Base-by-base conservation (phyloP, 192 early-diverging fungal genomes). In the Coemansia guatemalensis region DNA sequence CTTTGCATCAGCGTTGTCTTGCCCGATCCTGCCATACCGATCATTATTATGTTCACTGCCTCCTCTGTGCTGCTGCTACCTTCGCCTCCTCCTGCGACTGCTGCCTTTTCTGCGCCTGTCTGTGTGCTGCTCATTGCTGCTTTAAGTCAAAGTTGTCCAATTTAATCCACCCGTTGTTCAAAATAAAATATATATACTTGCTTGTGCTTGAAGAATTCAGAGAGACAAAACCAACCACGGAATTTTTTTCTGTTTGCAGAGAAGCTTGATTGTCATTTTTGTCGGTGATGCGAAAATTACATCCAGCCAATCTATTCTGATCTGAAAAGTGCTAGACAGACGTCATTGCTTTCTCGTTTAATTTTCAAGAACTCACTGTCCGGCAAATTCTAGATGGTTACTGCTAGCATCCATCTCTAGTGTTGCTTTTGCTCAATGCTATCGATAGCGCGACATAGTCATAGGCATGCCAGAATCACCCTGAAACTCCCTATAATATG, bases 1-100 rank as follows among this genome's bases (percentile, higher is more conserved):
- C 95, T 79, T 90, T 97, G 95, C 90, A 98, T 90, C 75, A 98
- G 92, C 26, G 95, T 95, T 5, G 93, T 96, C 72, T 98, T 98
- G 50, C 95, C 95, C 5, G 90, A 92, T 20, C 95, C 95, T 5
- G 95, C 95, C 95, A 97, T 97, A n/a, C 95, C 94, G 39, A 96
- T 93, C 67, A 86, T 87, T 22, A 96, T 85, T 56, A 96, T 85
- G 64, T 79, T 79, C 20, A 79, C 68, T 18, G 77, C 68, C 50
- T 53, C 73, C 23, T 21, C 60, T 27, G 56, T 17, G 24, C 11
- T 24, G 56, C 35, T 14, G 56, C 35, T 14, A 21, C 35, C 59
- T 9, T 50, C 29, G 59, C 44, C 29, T 14, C 27, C 12, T 27
- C 56, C 25, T 9, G 17, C 23, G 7, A 14, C 32, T 30, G 39